These are phyloP conservation scores for Diutina siamensis DNA, from an alignment of 1,139 yeast genomes.

Conservation along the genomic window DNA sequence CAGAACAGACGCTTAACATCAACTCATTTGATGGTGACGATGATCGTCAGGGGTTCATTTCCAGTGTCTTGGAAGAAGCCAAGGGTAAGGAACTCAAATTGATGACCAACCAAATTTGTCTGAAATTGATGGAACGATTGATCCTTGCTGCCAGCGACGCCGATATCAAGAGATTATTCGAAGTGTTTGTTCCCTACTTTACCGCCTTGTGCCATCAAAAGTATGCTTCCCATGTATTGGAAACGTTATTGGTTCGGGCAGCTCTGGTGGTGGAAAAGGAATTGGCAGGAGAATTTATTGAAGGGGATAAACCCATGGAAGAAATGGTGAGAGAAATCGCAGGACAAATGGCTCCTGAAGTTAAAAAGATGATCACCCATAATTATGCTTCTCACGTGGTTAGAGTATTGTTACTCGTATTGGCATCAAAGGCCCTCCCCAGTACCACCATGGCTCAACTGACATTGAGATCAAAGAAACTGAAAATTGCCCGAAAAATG, in stretches of 20 bases:
- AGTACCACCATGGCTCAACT: conserved; percentile 64
- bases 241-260: conserved; percentile 65
- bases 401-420: conserved; percentile 55
- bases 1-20: conserved; percentile 75
- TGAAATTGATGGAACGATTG: conserved; percentile 81
- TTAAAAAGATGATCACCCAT: conserved; percentile 52
- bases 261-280: conserved; percentile 76
- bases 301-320: conserved; percentile 43
- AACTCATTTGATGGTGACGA: conserved; percentile 69
- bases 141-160: conserved; percentile 50
- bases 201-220: conserved; percentile 74
- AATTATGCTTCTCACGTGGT: conserved; percentile 85
- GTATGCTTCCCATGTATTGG: conserved; percentile 89
- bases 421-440: conserved; percentile 76
- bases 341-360: conserved; percentile 52
- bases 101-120: conserved; percentile 89
- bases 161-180: conserved; percentile 56
- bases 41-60: conserved; percentile 61
- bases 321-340: conserved; percentile 51
- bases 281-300: conserved; percentile 19
- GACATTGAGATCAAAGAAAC: conserved; percentile 71
- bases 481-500: conserved; percentile 87
- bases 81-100: conserved; percentile 84
- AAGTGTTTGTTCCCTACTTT: conserved; percentile 60
- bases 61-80: conserved; percentile 75